Base-by-base conservation (phyloP, 495 filamentous ascomycete genomes). In the Stereocaulon alpinum region DNA sequence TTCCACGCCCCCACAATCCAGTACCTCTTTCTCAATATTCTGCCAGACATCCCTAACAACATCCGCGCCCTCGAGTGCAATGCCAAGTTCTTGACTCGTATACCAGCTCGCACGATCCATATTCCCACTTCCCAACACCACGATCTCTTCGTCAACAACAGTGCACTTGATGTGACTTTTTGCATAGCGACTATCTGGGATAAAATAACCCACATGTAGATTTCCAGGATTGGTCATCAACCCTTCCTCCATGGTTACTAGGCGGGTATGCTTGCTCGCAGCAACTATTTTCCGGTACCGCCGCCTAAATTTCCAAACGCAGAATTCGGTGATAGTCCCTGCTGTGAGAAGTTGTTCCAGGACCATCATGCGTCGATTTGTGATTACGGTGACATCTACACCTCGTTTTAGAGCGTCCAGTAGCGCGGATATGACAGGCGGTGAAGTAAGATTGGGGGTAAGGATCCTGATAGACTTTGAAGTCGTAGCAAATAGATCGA, bases 51-150 rank as follows among this genome's bases (percentile, higher is more conserved):
- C 59, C 9, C 44, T 64, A 22, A 76, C 80, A 49, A 85, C 66
- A 9, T 69, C 71, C 11, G 47, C 55, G 12, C 72, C 75, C 29
- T 84, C 74, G 55, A 89, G 79, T 27, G 84, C 74, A 22, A 91
- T 71, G 29, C 85, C 86, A n/a, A 88, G 70, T 70, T 91, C 87
- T 70, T 89, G 86, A 63, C 82, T 86, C 12, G 86, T 88, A 63
- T 75, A 88, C 83, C 84, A 89, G 65, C 83, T 87, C 18, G 87
- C 85, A 0, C 86, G 75, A 70, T 91, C 87, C 75, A 85, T 78
- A 64, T 91, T 91, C 32, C 84, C 86, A 59, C 84, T 88, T 2
- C 87, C 87, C 12, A 89, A 72, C 7, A 91, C 73, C 15, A 77
- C 72, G 30, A 80, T 75, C 56, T 78, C 69, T 6, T 67, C 71